These are phyloP conservation scores for Ganoderma sp. DNA, from an alignment of 1,284 basidiomycete species.

Conservation along the genomic window DNA sequence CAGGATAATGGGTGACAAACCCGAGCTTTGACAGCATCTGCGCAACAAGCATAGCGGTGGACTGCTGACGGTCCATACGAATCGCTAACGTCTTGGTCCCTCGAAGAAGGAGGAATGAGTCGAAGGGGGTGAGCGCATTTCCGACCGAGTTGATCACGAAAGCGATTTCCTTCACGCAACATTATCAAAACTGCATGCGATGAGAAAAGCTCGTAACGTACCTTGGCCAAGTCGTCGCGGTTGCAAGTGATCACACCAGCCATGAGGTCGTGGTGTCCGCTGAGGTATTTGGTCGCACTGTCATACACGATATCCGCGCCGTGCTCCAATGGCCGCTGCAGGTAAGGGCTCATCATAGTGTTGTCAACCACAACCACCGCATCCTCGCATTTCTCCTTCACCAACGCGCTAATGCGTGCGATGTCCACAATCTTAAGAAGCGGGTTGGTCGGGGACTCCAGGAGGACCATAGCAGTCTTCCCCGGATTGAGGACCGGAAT, in stretches of 20 bases:
- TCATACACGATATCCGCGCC: slow-evolving; percentile 98
- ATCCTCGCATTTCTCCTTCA: slow-evolving; percentile 82
- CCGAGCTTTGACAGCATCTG: slow-evolving; percentile 87
- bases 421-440: slow-evolving; percentile 96
- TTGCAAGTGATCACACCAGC: slow-evolving; percentile 94
- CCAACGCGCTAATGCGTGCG: slow-evolving; percentile 77
- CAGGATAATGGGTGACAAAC: slow-evolving; percentile 95
- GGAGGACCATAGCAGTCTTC: slow-evolving; percentile 90
- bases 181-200: slow-evolving; percentile 9
- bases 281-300: slow-evolving; percentile 97
- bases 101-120: slow-evolving; percentile 94
- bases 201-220: slow-evolving; percentile 36
- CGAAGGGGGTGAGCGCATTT: slow-evolving; percentile 95
- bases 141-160: slow-evolving; percentile 97
- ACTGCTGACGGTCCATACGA: slow-evolving; percentile 95
- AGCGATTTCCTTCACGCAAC: slow-evolving; percentile 72
- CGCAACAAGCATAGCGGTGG: slow-evolving; percentile 85
- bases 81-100: slow-evolving; percentile 97
- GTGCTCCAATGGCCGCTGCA: slow-evolving; percentile 94
- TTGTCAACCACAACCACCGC: slow-evolving; percentile 96
- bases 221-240: slow-evolving; percentile 89
- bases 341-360: slow-evolving; percentile 99
- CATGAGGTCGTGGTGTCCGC: slow-evolving; percentile 99
- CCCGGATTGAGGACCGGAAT: slow-evolving; percentile 68
- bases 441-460: slow-evolving; percentile 98